Base-by-base conservation (phyloP, 2,329 filamentous ascomycete species). In the Pyricularia sp. region DNA sequence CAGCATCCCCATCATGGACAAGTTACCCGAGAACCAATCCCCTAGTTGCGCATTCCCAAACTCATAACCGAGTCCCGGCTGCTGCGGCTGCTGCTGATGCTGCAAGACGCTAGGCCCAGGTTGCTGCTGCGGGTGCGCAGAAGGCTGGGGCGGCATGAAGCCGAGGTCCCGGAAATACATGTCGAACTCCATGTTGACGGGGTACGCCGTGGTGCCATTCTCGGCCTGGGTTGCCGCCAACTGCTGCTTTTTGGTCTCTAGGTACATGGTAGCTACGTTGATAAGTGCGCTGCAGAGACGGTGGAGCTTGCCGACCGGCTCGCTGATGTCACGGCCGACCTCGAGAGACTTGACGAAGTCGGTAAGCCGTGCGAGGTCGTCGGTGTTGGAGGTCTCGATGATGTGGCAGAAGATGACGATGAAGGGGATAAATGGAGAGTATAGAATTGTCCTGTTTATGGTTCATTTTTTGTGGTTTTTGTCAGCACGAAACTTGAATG, bases 11-110 rank as follows among this genome's bases (percentile, higher is more conserved):
- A 90, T 83, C 79, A 91, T 85, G 72, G 98, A 88, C 68, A 84
- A 82, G 70, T 86, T 90, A 1, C 88, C 86, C 3, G 85, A 87
- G 72, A 89, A 90, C 88, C 88, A 90, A 71, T 89, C 87, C 2
- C 85, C 85, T 70, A 90, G 77, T 64, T 87, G 83, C 36, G 82
- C 77, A 6, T 30, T 59, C 11, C 33, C 33, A 12, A 36, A 36
- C 33, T 36, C 33, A 9, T 25, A 31, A 25, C 33, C 33, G 3
- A 36, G 33, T 36, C 33, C 33, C 33, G 33, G 33, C 33, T 36
- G 33, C 33, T 36, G 31, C 10, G 5, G 31, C 9, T 33, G 31
- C 5, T 33, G 31, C 5, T 33, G 28, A 4, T 30, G 33, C 33
- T 36, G 33, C 33, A 36, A 36, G 33, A 36, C 33, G 33, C 33